Conservation (phyloP, 2,329 filamentous ascomycete species). For the Fusarium mangiferae region DNA sequence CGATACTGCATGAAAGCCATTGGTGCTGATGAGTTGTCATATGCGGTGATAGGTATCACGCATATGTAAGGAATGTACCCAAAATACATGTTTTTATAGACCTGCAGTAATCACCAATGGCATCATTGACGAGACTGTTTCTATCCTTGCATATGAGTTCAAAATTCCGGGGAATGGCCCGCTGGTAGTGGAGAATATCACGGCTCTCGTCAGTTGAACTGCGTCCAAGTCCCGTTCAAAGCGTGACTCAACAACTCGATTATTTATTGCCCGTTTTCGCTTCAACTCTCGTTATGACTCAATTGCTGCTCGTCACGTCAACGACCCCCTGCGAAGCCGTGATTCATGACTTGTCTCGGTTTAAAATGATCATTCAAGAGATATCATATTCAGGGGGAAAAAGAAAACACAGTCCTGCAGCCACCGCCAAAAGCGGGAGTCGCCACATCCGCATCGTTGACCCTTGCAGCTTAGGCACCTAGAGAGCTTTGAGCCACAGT, state of each 20-base stretch:
- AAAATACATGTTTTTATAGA: background rate
- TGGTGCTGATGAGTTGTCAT: background rate
- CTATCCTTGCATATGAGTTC: slow-evolving; percentile 18
- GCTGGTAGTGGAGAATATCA: slow-evolving; percentile 27
- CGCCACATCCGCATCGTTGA: slow-evolving; percentile 1
- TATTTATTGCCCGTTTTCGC: background rate
- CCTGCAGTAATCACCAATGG: slow-evolving; percentile 12
- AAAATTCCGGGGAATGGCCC: slow-evolving; percentile 40
- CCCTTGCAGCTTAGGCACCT: slow-evolving; percentile 2
- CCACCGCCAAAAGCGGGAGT: slow-evolving; percentile 1
- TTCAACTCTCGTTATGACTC: background rate
- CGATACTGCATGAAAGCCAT: background rate
- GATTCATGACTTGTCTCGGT: slow-evolving; percentile 24
- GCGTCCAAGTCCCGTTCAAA: background rate
- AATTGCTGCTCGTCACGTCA: slow-evolving; percentile 31
- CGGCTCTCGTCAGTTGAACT: slow-evolving; percentile 19
- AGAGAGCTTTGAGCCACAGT: slow-evolving; percentile 11
- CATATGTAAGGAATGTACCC: background rate
- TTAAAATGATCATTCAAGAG: background rate
- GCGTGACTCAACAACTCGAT: background rate
- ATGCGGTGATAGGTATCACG: background rate
- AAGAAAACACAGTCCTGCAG: slow-evolving; percentile 1
- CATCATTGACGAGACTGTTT: slow-evolving; percentile 8
- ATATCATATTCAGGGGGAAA: background rate
- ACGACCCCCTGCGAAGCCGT: slow-evolving; percentile 27